Percentiles rank a stretch among this genome's conserved stretches.
These are phyloP conservation scores for Trichoderma citrinoviride DNA, from an alignment of 2,329 filamentous ascomycete species.

Conservation along the genomic window DNA sequence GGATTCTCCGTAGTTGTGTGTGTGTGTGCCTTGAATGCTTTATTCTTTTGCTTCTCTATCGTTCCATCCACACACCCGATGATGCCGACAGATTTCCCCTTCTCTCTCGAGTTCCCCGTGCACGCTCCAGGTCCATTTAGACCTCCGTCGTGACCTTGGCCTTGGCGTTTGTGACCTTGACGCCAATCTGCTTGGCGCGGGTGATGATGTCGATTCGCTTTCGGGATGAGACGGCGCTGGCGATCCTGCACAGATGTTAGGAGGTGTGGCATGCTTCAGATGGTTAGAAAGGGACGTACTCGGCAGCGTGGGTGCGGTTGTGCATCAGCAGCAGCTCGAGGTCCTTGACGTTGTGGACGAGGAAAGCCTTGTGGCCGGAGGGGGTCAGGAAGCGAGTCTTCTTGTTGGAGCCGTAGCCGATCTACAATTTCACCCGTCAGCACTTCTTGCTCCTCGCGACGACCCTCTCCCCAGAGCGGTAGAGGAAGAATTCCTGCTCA, in stretches of 20 bases:
- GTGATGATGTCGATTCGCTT: conserved; percentile 98
- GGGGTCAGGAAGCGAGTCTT: conserved; percentile 99
- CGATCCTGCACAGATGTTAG: conserved; percentile 64
- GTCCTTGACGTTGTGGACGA: conserved; percentile 94
- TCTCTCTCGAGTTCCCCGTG: not conserved
- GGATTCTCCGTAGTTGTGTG: conserved; percentile 15
- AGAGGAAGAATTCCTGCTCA: not conserved
- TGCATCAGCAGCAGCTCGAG: conserved; percentile 99
- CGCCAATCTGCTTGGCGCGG: conserved; percentile 95
- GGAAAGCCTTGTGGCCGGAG: conserved; percentile 99
- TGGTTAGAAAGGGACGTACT: conserved; percentile 61
- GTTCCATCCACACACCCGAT: conserved; percentile 10
- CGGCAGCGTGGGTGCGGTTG: conserved; percentile 98
- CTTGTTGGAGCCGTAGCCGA: conserved; percentile 98
- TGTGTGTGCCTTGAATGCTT: conserved; percentile 15
- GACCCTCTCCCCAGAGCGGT: not conserved
- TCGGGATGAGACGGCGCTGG: conserved; percentile 94
- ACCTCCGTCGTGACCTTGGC: conserved; percentile 97
- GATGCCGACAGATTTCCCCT: not conserved
- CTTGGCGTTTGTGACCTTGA: conserved; percentile 99
- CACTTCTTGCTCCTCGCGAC: not conserved
- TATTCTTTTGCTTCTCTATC: conserved; percentile 19
- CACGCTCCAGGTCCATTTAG: conserved; percentile 44
- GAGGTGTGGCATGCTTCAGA: not conserved
- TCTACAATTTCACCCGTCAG: conserved; percentile 52